These are phyloP conservation scores for Cordyceps cicadae DNA, from an alignment of 2,329 filamentous ascomycete species.

Conservation along the genomic window DNA sequence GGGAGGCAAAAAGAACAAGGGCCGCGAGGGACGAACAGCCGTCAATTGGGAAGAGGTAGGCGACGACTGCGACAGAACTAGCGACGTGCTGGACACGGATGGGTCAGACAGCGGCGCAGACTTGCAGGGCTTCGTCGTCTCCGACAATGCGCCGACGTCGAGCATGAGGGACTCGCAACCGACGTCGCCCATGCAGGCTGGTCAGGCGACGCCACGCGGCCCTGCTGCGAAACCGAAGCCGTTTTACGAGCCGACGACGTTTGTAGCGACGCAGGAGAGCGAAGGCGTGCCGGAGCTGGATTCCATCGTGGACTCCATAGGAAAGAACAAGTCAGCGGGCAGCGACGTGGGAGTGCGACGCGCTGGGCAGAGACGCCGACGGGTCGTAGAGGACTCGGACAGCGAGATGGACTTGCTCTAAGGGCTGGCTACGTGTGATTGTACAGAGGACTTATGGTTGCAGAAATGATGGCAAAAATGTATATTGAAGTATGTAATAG, in stretches of 20 bases:
- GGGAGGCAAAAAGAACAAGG: conserved; percentile 15
- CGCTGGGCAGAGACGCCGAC: neutral
- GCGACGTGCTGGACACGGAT: conserved; percentile 37
- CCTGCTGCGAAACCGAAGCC: conserved; percentile 23
- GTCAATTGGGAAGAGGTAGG: conserved; percentile 40
- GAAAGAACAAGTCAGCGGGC: neutral
- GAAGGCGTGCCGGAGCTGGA: conserved; percentile 31
- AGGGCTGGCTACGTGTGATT: neutral
- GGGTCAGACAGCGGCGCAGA: conserved; percentile 42
- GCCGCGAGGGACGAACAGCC: conserved; percentile 17
- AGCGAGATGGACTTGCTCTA: conserved; percentile 13
- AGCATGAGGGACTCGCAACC: conserved; percentile 26
- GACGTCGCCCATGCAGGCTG: conserved; percentile 20
- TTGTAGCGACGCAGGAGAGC: conserved; percentile 33
- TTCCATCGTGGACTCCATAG: conserved; percentile 12
- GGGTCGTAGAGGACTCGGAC: conserved; percentile 16
- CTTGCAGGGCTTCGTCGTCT: conserved; percentile 49
- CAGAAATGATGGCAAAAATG: neutral
- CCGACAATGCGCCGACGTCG: conserved; percentile 35
- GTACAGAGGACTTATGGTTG: neutral
- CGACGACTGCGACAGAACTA: conserved; percentile 44
- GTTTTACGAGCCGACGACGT: conserved; percentile 31
- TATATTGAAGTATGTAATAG: conserved; percentile 5
- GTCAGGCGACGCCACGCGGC: conserved; percentile 15
- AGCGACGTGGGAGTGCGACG: neutral